A percentile compares a stretch with the other conserved stretches of the same genome.
These are phyloP conservation scores for Trichophyton mentagrophytes DNA, from an alignment of 2,329 filamentous ascomycete genomes.

Conservation along the genomic window DNA sequence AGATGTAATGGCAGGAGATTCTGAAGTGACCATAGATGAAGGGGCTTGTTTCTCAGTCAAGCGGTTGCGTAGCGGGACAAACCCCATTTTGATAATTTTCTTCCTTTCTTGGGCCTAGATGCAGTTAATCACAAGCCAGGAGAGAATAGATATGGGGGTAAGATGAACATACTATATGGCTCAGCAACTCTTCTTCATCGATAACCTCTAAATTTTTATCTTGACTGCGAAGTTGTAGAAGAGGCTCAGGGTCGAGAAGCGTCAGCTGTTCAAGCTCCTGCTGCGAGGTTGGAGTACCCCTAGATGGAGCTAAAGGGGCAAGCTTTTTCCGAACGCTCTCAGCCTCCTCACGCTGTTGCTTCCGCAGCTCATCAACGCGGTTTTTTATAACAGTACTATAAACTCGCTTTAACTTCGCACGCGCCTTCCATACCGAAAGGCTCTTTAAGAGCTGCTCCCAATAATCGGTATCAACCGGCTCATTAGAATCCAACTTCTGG, in stretches of 20 bases:
- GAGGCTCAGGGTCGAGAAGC: constrained; percentile 51
- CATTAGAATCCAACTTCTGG: constrained; percentile 72
- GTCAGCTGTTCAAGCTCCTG: constrained; percentile 8
- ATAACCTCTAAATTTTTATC: constrained; percentile 49
- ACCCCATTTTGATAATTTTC: constrained; percentile 52
- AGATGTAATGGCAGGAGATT: constrained; percentile 29
- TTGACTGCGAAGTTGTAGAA: constrained; percentile 50
- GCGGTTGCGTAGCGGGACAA: constrained; percentile 48
- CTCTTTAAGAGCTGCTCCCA: constrained; percentile 87
- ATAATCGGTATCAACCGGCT: constrained; percentile 91
- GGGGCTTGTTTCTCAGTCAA: constrained; percentile 22
- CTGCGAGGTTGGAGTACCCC: not conserved
- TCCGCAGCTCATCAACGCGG: constrained; percentile 52
- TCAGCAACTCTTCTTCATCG: constrained; percentile 47
- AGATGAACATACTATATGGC: constrained; percentile 36
- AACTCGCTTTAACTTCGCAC: constrained; percentile 66
- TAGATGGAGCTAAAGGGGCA: constrained; percentile 33
- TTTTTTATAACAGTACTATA: constrained; percentile 62
- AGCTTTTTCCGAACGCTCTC: constrained; percentile 42
- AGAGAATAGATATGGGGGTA: too few relatives aligned
- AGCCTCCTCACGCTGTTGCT: constrained; percentile 57
- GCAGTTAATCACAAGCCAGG: not conserved
- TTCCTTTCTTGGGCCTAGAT: constrained; percentile 42
- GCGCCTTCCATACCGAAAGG: constrained; percentile 81
- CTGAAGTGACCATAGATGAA: constrained; percentile 23